Conservation (phyloP, 1,284 basidiomycete species). For the Chalciporus piperatoides region DNA sequence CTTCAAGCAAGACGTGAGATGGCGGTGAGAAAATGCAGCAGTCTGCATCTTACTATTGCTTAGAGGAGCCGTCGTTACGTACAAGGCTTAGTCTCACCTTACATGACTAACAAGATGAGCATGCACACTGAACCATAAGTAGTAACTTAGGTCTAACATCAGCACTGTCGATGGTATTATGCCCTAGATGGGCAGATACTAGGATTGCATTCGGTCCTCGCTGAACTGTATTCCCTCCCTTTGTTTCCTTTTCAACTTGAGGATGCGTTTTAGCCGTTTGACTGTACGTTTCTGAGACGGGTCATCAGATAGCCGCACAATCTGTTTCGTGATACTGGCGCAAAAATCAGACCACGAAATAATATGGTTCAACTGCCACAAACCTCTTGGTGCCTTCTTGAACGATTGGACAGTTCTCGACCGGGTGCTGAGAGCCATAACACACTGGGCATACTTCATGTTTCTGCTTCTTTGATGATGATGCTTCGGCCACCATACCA, state of each 20-base stretch:
- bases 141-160: constrained; percentile 16
- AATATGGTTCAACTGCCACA: constrained; percentile 8
- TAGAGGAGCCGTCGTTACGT: constrained; percentile 32
- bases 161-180: constrained; percentile 12
- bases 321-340: constrained; percentile 44
- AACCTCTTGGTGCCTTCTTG: constrained; percentile 50
- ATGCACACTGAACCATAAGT: too few relatives aligned
- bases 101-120: background rate
- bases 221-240: constrained; percentile 1
- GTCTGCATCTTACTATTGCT: background rate
- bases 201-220: constrained; percentile 7
- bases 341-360: constrained; percentile 9
- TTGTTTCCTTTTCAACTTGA: constrained; percentile 40
- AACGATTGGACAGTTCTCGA: constrained; percentile 53
- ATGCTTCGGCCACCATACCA: constrained; percentile 17
- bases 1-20: constrained; percentile 15
- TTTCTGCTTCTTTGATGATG: constrained; percentile 40
- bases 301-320: constrained; percentile 45
- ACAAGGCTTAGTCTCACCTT: constrained; percentile 6
- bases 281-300: constrained; percentile 38
- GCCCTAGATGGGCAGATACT: background rate
- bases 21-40: constrained; percentile 22
- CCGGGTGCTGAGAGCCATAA: constrained; percentile 39
- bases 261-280: constrained; percentile 41
- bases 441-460: constrained; percentile 46